Percentiles rank a stretch among this genome's conserved stretches.
Conservation (phyloP, 352 stramenopile genomes). For the Thraustochytrium striatum region DNA sequence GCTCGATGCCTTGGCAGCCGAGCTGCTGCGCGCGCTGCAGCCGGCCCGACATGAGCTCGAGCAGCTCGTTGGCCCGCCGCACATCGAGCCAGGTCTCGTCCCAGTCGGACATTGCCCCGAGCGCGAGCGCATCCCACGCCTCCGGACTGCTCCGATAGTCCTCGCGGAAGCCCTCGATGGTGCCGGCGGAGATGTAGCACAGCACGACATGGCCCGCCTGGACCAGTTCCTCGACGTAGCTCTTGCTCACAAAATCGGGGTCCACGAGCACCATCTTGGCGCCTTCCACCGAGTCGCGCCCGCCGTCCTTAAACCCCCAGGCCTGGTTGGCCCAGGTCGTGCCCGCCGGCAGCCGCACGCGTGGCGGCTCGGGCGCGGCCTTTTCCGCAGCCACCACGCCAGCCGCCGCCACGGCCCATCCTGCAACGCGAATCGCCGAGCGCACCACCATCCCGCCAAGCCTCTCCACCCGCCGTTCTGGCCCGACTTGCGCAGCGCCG, state of each 20-base stretch:
- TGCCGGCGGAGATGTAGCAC: conserved; percentile 20
- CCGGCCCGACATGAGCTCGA: not conserved
- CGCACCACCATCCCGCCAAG: too few species aligned
- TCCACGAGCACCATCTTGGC: conserved; percentile 10
- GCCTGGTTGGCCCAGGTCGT: conserved; percentile 35
- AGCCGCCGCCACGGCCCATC: too few species aligned
- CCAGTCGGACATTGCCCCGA: not conserved
- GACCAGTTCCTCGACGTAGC: not conserved
- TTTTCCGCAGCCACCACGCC: too few species aligned
- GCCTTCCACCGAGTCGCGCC: not conserved
- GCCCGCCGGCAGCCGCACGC: not conserved
- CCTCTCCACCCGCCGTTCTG: too few species aligned
- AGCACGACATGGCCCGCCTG: not conserved
- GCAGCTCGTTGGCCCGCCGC: not conserved
- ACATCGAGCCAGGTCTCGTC: conserved; percentile 33
- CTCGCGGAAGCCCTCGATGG: conserved; percentile 8
- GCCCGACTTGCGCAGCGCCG: too few species aligned
- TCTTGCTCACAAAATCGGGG: conserved; percentile 17
- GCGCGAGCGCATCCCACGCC: not conserved
- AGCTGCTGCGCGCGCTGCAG: not conserved
- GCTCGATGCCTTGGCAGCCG: conserved; percentile 30
- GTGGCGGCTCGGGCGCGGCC: not conserved
- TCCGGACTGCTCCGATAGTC: not conserved
- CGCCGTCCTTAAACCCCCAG: conserved; percentile 16
- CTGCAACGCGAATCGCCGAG: too few species aligned